Evolutionary conservation across 2,329 filamentous ascomycete species (phyloP).

Genomic region (Clonostachys solani): DNA sequence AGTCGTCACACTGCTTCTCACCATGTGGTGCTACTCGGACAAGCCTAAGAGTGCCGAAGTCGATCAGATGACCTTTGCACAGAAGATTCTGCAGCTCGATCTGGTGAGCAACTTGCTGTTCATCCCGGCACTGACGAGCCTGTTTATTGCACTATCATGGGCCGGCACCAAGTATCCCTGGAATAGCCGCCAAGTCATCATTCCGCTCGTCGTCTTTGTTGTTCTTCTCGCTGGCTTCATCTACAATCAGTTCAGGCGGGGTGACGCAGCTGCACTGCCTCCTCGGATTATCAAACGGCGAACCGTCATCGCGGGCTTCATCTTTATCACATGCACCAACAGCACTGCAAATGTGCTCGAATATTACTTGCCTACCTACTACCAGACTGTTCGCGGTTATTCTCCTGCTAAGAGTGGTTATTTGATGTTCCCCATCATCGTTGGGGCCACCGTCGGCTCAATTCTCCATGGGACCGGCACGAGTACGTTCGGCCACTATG

Average conservation of each 20-base stretch:
- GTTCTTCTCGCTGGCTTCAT: conserved; percentile 36
- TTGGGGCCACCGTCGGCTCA: conserved; percentile 13
- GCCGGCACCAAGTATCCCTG: conserved; percentile 31
- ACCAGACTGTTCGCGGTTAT: conserved; percentile 36
- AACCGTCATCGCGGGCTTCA: conserved; percentile 27
- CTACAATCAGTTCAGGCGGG: conserved; percentile 23
- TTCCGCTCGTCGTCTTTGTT: conserved; percentile 31
- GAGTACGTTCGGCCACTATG: conserved; percentile 32
- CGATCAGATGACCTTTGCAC: conserved; percentile 13
- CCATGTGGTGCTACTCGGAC: not conserved
- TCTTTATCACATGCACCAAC: too few relatives aligned
- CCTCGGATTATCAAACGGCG: conserved; percentile 34
- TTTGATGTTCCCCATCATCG: conserved; percentile 18
- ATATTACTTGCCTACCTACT: conserved; percentile 47
- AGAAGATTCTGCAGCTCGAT: not conserved
- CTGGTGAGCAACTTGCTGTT: too few relatives aligned
- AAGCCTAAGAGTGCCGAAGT: not conserved
- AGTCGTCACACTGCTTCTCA: not conserved
- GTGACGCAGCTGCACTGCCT: conserved; percentile 31
- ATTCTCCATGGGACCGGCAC: conserved; percentile 11
- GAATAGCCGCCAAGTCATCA: conserved; percentile 35
- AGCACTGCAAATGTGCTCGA: conserved; percentile 13
- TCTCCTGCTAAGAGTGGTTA: conserved; percentile 20
- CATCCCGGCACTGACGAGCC: conserved; percentile 33
- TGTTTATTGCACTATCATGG: conserved; percentile 44